Percentiles rank a stretch among this genome's conserved stretches.
Evolutionary conservation across 495 filamentous ascomycete species (phyloP).

Genomic region (Penicillium odoratum): DNA sequence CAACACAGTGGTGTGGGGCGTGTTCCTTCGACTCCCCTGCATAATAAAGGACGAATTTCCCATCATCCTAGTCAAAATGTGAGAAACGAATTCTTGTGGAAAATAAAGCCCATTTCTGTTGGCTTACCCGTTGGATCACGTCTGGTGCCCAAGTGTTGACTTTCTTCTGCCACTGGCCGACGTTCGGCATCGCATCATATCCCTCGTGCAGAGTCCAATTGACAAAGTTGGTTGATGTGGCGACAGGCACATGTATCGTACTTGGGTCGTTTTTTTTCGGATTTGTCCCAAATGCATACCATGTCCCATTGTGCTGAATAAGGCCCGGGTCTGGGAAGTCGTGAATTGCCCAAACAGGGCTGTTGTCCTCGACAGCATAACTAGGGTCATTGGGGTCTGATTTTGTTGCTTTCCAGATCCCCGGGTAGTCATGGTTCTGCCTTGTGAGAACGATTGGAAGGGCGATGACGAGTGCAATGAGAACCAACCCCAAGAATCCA

Average conservation of each 20-base stretch:
- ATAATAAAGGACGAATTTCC: conserved; percentile 58
- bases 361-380: conserved; percentile 23
- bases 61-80: conserved; percentile 31
- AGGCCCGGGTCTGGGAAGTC: conserved; percentile 43
- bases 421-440: conserved; percentile 4
- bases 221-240: conserved; percentile 33
- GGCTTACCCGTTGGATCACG: conserved; percentile 35
- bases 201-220: conserved; percentile 31
- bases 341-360: conserved; percentile 22
- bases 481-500: conserved; percentile 10
- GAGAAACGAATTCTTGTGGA: neutral
- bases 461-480: conserved; percentile 21
- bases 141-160: conserved; percentile 39
- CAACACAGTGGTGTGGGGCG: conserved; percentile 50
- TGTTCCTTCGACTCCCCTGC: conserved; percentile 41
- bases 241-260: conserved; percentile 30
- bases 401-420: conserved; percentile 7
- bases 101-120: neutral
- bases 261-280: conserved; percentile 21
- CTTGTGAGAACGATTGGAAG: conserved; percentile 21
- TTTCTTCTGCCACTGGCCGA: conserved; percentile 26
- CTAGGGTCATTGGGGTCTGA: conserved; percentile 21
- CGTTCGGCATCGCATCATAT: conserved; percentile 31
- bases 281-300: conserved; percentile 39
- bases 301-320: conserved; percentile 31